Conservation (phyloP, 768 basidiomycete species). For the Hericium erinaceus region DNA sequence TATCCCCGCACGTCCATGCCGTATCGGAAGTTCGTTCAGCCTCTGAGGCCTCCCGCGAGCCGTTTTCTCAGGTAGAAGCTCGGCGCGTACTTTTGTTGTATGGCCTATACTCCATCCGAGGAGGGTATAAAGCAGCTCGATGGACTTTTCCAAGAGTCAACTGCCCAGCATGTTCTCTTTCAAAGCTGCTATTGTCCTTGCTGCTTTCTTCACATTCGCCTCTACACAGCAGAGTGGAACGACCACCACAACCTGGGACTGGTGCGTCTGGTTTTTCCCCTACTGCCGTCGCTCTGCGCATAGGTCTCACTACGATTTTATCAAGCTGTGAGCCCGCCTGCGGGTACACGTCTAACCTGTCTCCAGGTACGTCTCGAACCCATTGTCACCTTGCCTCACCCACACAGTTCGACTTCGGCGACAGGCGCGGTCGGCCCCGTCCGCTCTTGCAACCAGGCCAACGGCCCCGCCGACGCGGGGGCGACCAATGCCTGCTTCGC, state of each 20-base stretch:
- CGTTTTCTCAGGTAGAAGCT: too few relatives aligned
- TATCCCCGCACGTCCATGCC: too few relatives aligned
- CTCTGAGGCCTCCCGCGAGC: too few relatives aligned
- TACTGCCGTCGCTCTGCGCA: neutral
- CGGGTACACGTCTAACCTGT: neutral
- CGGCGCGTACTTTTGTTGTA: too few relatives aligned
- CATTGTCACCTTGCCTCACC: too few relatives aligned
- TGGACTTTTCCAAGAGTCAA: too few relatives aligned
- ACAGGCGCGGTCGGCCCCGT: slow-evolving; percentile 11
- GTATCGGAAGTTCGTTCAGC: too few relatives aligned
- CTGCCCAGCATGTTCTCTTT: neutral
- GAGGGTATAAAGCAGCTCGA: too few relatives aligned
- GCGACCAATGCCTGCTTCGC: slow-evolving; percentile 15
- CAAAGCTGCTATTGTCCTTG: neutral
- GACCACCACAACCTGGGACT: neutral
- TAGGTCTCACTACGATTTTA: neutral
- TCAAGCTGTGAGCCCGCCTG: neutral
- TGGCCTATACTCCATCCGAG: too few relatives aligned
- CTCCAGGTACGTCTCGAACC: neutral
- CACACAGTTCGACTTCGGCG: too few relatives aligned
- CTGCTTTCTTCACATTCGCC: neutral
- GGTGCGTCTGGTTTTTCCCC: neutral
- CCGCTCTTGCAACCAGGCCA: slow-evolving; percentile 9
- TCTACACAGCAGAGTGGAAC: neutral
- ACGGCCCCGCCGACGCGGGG: slow-evolving; percentile 12